Evolutionary conservation across 768 basidiomycete genomes (phyloP).

Genomic region (Leucosporidium scottii): DNA sequence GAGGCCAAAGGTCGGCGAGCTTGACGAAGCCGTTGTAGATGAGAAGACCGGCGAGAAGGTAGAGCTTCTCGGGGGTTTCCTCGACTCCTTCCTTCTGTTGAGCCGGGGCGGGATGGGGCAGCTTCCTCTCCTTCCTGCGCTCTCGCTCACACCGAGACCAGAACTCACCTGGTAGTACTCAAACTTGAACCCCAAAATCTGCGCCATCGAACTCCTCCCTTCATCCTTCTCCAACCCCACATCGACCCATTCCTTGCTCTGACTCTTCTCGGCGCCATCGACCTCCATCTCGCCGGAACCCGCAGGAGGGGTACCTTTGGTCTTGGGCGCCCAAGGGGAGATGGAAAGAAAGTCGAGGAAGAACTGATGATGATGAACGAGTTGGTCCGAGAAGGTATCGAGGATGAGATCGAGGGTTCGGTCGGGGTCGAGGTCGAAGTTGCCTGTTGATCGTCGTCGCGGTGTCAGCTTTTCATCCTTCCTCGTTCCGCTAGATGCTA

Average conservation of each 20-base stretch:
- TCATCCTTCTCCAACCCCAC: constrained; percentile 34
- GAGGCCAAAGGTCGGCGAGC: constrained; percentile 83
- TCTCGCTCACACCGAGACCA: constrained; percentile 1
- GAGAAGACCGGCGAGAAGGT: constrained; percentile 73
- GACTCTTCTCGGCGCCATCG: constrained; percentile 36
- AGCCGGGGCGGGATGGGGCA: constrained; percentile 16
- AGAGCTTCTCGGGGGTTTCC: constrained; percentile 61
- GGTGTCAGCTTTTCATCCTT: not conserved
- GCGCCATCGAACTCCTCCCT: constrained; percentile 48
- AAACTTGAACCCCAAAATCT: constrained; percentile 98
- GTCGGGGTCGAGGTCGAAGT: constrained; percentile 94
- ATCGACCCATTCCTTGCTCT: constrained; percentile 32
- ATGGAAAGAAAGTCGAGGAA: constrained; percentile 77
- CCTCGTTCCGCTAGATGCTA: too few species aligned
- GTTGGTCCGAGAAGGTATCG: constrained; percentile 76
- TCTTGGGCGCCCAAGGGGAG: constrained; percentile 64
- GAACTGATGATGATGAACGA: constrained; percentile 76
- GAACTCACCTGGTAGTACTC: constrained; percentile 70
- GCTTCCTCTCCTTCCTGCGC: not conserved
- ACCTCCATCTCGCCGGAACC: not conserved
- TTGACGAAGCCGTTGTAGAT: constrained; percentile 84
- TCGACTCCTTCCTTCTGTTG: constrained; percentile 58
- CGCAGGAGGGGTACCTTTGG: not conserved
- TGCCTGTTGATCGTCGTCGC: constrained; percentile 46
- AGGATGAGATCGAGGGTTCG: constrained; percentile 87